A percentile compares a stretch with the other conserved stretches of the same genome.
These are phyloP conservation scores for Eutrema japonicum DNA, from an alignment of 345 rosid species.

Conservation along the genomic window DNA sequence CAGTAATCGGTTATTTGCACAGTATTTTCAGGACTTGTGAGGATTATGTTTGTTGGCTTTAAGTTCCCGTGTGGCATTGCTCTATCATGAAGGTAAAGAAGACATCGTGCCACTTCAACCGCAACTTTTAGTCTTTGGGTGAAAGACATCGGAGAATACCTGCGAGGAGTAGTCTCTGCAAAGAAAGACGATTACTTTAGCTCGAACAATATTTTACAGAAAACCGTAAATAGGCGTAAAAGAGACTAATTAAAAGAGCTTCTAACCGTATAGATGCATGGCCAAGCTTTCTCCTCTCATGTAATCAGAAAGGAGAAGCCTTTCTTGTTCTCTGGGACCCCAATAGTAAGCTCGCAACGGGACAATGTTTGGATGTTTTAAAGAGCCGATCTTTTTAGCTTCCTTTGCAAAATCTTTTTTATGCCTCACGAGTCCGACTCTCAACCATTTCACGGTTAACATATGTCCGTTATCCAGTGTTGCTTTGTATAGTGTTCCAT, in stretches of 20 bases:
- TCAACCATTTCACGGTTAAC: slow-evolving; percentile 94
- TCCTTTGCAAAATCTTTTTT: slow-evolving; percentile 93
- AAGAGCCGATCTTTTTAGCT: slow-evolving; percentile 77
- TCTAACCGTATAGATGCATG: slow-evolving; percentile 87
- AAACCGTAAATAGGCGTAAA: not conserved
- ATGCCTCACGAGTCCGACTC: slow-evolving; percentile 87
- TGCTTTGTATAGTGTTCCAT: slow-evolving; percentile 92
- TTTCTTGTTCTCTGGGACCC: slow-evolving; percentile 96
- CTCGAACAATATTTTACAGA: not conserved
- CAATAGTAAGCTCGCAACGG: slow-evolving; percentile 89
- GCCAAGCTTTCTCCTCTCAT: slow-evolving; percentile 91
- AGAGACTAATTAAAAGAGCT: slow-evolving; percentile 13
- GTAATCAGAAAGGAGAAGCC: slow-evolving; percentile 88
- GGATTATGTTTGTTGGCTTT: slow-evolving; percentile 82
- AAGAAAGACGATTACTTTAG: not conserved
- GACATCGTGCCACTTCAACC: slow-evolving; percentile 74
- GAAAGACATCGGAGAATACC: slow-evolving; percentile 77
- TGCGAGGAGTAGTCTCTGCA: slow-evolving; percentile 92
- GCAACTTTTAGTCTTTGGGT: slow-evolving; percentile 79
- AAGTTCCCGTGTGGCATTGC: slow-evolving; percentile 86
- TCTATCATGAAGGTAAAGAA: slow-evolving; percentile 80
- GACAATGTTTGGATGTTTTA: slow-evolving; percentile 74
- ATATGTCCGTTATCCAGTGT: slow-evolving; percentile 78
- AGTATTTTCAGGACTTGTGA: slow-evolving; percentile 55
- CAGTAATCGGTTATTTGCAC: slow-evolving; percentile 74